These are phyloP conservation scores for Linnemannia hyalina DNA, from an alignment of 192 early-diverging fungal species.

Conservation along the genomic window DNA sequence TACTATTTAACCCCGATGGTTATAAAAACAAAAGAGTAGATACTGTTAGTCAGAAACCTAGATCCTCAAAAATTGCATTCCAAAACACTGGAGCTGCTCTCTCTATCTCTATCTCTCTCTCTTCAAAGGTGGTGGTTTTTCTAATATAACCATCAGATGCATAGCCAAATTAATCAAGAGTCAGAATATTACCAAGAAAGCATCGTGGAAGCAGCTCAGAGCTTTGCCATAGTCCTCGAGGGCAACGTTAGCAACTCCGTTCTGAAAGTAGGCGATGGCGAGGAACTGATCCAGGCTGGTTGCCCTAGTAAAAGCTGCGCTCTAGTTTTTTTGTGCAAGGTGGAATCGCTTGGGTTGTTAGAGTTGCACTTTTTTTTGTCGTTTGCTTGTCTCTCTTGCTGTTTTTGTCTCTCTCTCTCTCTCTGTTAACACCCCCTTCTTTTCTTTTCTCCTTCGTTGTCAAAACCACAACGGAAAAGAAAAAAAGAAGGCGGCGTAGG, in stretches of 20 bases:
- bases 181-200: constrained; percentile 72
- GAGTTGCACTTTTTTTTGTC: not conserved
- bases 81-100: not conserved
- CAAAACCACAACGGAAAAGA: constrained; percentile 2
- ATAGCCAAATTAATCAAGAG: not conserved
- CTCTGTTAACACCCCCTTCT: not conserved
- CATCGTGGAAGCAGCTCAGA: constrained; percentile 84
- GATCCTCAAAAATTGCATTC: constrained; percentile 6
- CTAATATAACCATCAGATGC: not conserved
- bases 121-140: not conserved
- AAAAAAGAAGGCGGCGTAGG: not conserved
- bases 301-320: constrained; percentile 78
- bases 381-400: not conserved
- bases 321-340: constrained; percentile 60
- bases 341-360: not conserved
- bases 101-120: not conserved
- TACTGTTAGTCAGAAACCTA: not conserved
- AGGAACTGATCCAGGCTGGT: constrained; percentile 88
- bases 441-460: not conserved
- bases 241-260: constrained; percentile 87
- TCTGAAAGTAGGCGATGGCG: constrained; percentile 94
- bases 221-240: constrained; percentile 77
- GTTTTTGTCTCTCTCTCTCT: not conserved
- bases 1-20: constrained; percentile 54
- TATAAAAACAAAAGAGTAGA: not conserved